These are phyloP conservation scores for Bryoglossum gracile DNA, from an alignment of 495 filamentous ascomycete genomes.

Conservation along the genomic window DNA sequence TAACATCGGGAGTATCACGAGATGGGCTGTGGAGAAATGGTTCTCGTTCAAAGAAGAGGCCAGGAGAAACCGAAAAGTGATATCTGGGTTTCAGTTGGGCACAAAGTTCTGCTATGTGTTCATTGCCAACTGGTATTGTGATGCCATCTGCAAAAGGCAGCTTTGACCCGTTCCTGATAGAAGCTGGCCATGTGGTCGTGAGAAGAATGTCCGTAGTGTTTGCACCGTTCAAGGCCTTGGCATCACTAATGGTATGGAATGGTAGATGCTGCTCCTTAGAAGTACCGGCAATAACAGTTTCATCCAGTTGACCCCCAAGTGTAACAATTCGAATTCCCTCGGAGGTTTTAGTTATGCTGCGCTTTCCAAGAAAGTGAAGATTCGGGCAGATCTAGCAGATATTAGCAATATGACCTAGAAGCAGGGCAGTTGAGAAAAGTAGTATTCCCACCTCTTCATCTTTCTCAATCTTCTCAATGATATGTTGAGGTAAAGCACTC, in stretches of 20 bases:
- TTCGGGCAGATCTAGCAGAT: conserved; percentile 64
- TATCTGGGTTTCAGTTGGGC: conserved; percentile 74
- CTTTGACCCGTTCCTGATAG: conserved; percentile 55
- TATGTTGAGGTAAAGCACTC: conserved; percentile 53
- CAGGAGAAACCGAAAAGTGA: conserved; percentile 66
- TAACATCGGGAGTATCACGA: conserved; percentile 43
- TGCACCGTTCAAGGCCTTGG: conserved; percentile 61
- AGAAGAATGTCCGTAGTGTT: conserved; percentile 77
- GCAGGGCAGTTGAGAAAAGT: background rate
- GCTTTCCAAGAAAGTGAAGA: conserved; percentile 79
- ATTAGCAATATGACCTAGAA: background rate
- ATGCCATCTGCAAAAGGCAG: conserved; percentile 39
- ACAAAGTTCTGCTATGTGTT: conserved; percentile 65
- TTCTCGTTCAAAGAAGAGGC: conserved; percentile 79
- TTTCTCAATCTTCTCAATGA: conserved; percentile 65
- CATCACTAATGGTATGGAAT: conserved; percentile 68
- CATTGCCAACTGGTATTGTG: conserved; percentile 30
- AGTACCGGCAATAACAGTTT: conserved; percentile 39
- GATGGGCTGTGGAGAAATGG: conserved; percentile 74
- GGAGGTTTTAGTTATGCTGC: conserved; percentile 75
- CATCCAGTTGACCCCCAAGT: conserved; percentile 63
- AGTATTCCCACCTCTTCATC: conserved; percentile 51
- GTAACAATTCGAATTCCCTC: conserved; percentile 80
- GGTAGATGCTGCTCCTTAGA: conserved; percentile 59
- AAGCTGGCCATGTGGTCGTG: conserved; percentile 76